Base-by-base conservation (phyloP, 495 filamentous ascomycete species). In the Penicillium fimorum region DNA sequence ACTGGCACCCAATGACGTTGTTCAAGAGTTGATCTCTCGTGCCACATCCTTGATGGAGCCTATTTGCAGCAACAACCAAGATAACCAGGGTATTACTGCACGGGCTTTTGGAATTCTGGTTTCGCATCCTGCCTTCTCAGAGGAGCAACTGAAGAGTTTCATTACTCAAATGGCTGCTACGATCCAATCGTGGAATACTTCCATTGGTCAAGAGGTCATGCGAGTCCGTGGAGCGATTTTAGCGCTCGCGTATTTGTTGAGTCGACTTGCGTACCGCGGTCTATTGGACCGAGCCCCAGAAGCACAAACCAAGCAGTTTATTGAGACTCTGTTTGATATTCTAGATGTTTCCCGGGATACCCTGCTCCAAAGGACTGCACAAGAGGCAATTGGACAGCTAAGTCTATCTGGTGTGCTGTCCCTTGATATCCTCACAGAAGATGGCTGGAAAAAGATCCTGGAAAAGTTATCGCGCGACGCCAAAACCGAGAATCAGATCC, bases 401-500 rank as follows among this genome's bases (percentile, higher is more conserved):
- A 86, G 87, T 77, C 78, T 91, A 3, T 89, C 86, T 33, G 79
- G 77, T 0, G 74, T 87, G 6, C 60, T 89, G n/a, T 66, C 67
- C 1, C 60, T 73, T 0, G 65, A 72, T 12, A 61, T 59, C 0
- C 59, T 87, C 17, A 59, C 70, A 2, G 66, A 67, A 9, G 54
- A 71, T 41, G 58, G 70, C 25, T 74, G 75, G 68, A 67, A 72
- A 18, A 68, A 69, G 6, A 68, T 89, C 20, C 70, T 86, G 42
- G 79, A 85, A 11, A 79, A 83, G 33, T 70, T 96, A 2, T 70
- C 76, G 10, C 75, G 75, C 18, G 79, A 85, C 42, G 88, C 91
- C n/a, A 88, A 87, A 65, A 80, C 85, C 47, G 90, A 91, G 41
- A 88, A 90, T 58, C 91, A 95, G 50, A 87, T 81, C 50, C 87